Conservation (phyloP, 805 yeast genomes). For the Dipodascopsis uninucleata region DNA sequence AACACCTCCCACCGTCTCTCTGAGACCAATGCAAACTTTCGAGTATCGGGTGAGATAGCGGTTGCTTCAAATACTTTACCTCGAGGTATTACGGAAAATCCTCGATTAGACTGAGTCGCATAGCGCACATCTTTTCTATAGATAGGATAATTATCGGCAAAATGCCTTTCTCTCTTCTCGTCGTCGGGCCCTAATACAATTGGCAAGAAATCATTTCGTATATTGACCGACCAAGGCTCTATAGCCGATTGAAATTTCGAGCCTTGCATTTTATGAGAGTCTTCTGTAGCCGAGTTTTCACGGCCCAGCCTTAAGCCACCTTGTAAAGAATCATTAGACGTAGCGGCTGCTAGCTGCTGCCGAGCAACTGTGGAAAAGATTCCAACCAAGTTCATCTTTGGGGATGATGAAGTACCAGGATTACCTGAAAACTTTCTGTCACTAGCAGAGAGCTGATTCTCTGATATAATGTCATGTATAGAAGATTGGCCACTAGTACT, state of each 20-base stretch:
- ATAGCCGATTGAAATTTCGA: conserved; percentile 9
- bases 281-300: not conserved
- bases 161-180: conserved; percentile 55
- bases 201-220: conserved; percentile 9
- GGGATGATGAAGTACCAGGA: conserved; percentile 13
- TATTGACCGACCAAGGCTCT: conserved; percentile 16
- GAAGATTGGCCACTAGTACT: conserved; percentile 21
- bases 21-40: conserved; percentile 60
- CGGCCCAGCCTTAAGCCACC: conserved; percentile 7
- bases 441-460: conserved; percentile 5
- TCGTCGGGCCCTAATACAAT: conserved; percentile 23
- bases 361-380: conserved; percentile 26
- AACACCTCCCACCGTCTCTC: conserved; percentile 74
- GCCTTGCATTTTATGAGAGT: not conserved
- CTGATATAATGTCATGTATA: conserved; percentile 8
- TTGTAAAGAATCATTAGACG: conserved; percentile 15
- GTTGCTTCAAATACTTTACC: conserved; percentile 47
- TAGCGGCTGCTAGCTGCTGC: conserved; percentile 14
- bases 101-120: conserved; percentile 49
- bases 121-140: conserved; percentile 60
- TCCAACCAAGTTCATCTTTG: conserved; percentile 22
- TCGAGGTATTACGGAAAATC: conserved; percentile 48
- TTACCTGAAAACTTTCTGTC: conserved; percentile 2
- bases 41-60: conserved; percentile 60
- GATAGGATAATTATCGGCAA: conserved; percentile 77